These are phyloP conservation scores for Saccharomyces uvarum DNA, from an alignment of 1,139 yeast genomes.

Conservation along the genomic window DNA sequence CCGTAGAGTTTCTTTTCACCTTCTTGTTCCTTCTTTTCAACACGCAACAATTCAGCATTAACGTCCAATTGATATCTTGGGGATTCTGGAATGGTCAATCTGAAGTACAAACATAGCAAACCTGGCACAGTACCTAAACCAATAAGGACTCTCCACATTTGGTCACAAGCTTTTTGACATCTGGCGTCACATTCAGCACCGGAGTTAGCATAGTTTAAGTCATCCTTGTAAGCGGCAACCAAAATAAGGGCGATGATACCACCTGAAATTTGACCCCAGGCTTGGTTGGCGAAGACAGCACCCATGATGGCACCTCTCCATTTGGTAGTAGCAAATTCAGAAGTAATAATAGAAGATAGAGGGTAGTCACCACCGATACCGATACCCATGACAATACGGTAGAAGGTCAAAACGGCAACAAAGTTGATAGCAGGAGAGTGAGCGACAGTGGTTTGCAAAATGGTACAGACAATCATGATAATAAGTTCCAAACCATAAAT, in stretches of 20 bases:
- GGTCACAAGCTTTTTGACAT: slow-evolving; percentile 74
- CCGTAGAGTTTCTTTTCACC: slow-evolving; percentile 2
- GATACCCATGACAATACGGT: slow-evolving; percentile 81
- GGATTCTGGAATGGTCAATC: slow-evolving; percentile 89
- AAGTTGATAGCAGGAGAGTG: slow-evolving; percentile 61
- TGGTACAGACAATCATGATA: slow-evolving; percentile 73
- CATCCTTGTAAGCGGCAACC: slow-evolving; percentile 64
- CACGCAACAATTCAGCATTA: slow-evolving; percentile 41
- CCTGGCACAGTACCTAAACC: slow-evolving; percentile 92
- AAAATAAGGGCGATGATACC: slow-evolving; percentile 71
- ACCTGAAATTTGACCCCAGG: slow-evolving; percentile 83
- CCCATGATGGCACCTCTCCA: slow-evolving; percentile 97
- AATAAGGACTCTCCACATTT: slow-evolving; percentile 85
- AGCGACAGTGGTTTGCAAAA: slow-evolving; percentile 68
- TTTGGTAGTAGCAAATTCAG: slow-evolving; percentile 82
- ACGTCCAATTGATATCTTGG: slow-evolving; percentile 84
- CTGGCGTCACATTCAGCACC: slow-evolving; percentile 53
- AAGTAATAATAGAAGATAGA: slow-evolving; percentile 82
- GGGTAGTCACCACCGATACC: slow-evolving; percentile 99
- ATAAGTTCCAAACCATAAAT: slow-evolving; percentile 82
- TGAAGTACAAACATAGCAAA: slow-evolving; percentile 68
- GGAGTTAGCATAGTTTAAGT: slow-evolving; percentile 43
- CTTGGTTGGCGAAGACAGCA: slow-evolving; percentile 88
- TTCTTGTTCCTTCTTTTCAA: not conserved
- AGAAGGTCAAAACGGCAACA: slow-evolving; percentile 63